Base-by-base conservation (phyloP, 1,139 yeast species). In the Candida sojae region DNA sequence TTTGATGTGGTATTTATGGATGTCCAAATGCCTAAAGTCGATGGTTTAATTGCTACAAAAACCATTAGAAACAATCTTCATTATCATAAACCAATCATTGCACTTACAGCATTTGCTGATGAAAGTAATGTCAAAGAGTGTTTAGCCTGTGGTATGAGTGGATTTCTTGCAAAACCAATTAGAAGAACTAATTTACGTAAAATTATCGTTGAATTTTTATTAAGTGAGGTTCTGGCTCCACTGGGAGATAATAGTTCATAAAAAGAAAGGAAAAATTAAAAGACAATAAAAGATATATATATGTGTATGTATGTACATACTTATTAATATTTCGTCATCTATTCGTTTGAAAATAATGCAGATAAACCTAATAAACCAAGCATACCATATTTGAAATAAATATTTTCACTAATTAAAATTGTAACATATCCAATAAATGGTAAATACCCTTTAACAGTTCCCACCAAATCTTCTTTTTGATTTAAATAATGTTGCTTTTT, bases 381-480 rank as follows among this genome's bases (percentile, higher is more conserved):
- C 59, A 89, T 67, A 1, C 84, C 84, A 57, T 80, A 85, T 61
- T 87, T 86, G 67, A 88, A 82, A 61, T 87, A 88, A 46, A 79
- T 79, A 61, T 90, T 90, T 62, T 95, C 99, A n/a, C 96, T 88
- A 57, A 93, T 81, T 61, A 92, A 78, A 51, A 93, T 92, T 2
- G 99, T 95, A 9, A 92, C 80, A 61, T 93, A 93, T 0, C 99
- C 99, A 21, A 92, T 75, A 57, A 80, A 82, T n/a, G 99, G 99
- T 50, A 93, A 71, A 63, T 91, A 93, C 1, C 87, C 98, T 67
- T 86, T 86, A 29, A 93, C 99, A 5, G 92, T 84, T 2, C 99
- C 99, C 11, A 90, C 83, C 48, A 93, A 79, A 62, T 95, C 98
- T 21, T 72, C 75, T 43, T 83, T 79, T 55, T 91, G 84, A 58